Evolutionary conservation across 352 stramenopile species (phyloP), one percentile per base, ranked within the genome.

Genomic region (Pythium aphanidermatum): DNA sequence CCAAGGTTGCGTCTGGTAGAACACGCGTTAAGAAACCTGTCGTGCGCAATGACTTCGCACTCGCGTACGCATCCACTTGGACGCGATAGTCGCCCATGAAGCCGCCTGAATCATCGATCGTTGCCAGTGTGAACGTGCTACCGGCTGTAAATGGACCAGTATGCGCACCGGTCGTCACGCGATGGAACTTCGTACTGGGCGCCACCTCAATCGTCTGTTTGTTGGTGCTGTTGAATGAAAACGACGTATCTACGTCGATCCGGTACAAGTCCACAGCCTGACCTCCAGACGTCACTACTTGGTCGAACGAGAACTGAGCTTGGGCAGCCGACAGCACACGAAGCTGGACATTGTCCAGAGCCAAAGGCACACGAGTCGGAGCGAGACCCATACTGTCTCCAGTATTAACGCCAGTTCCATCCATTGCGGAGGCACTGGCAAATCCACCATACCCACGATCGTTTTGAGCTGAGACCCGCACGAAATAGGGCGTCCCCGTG

Each of bases 371-470:
- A 14, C 77, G 63, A 14, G 78, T 86, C 2, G 78, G 75, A 14
- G 68, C 63, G 2, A 77, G 20, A 1, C 62, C 56, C 10, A 30
- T 59, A 6, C 28, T 43, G 14, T 35, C 41, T 14, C 54, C 44
- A 17, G 35, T 41, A 4, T 42, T 54, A 5, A 12, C 5, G 0
- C 42, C 43, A 16, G 11, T 41, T 5, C 30, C 36, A 17, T 49
- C 34, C 5, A 57, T 25, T 9, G 45, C 45, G 4, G 33, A 46
- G 6, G 55, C 58, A 23, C 43, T 66, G 2, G 68, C 73, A 26
- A 90, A 96, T 2, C 58, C 70, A 1, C 90, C 85, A 24, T 70
- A 65, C 6, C 92, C 89, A 32, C 71, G 70, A 47, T 95, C 86
- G 44, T 95, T 97, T 8, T 60, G 53, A 8, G 86, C 86, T 25